Evolutionary conservation across 345 rosid genomes (phyloP).

Genomic region (Turnera subulata): DNA sequence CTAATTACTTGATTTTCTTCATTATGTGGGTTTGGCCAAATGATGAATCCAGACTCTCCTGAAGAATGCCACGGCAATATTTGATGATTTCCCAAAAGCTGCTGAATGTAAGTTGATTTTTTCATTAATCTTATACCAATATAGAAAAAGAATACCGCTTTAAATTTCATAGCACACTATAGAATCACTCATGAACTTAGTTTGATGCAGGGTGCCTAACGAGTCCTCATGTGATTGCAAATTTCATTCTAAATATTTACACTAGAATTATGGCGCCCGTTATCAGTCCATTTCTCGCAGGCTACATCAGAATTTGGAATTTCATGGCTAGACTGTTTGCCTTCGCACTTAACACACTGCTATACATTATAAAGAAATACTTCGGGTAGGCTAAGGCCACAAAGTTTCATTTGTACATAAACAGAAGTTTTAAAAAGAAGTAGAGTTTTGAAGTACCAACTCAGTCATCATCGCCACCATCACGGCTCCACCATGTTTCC

Average conservation of each 20-base stretch:
- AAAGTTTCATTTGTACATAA: constrained; percentile 1
- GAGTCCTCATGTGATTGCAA: constrained; percentile 48
- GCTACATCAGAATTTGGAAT: constrained; percentile 51
- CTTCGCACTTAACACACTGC: constrained; percentile 29
- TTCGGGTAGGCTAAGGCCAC: constrained; percentile 24
- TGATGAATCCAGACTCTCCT: constrained; percentile 57
- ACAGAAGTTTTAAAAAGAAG: no score
- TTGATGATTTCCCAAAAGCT: constrained; percentile 58
- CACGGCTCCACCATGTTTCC: constrained; percentile 40
- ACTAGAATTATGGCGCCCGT: constrained; percentile 40
- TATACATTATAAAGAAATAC: constrained; percentile 36
- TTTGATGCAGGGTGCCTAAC: constrained; percentile 56
- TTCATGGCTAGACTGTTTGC: constrained; percentile 30
- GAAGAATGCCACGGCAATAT: constrained; percentile 45
- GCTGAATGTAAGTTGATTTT: constrained; percentile 50
- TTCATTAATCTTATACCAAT: neutral
- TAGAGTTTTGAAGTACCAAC: no score
- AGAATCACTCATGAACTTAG: neutral
- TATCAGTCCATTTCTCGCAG: constrained; percentile 34
- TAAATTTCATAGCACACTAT: neutral
- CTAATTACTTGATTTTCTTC: constrained; percentile 3
- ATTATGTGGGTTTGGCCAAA: neutral
- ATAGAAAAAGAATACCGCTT: neutral
- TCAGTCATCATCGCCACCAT: constrained; percentile 42
- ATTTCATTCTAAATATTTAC: constrained; percentile 34